Conservation (phyloP, 306 rosid species). For the Begonia masoniana region DNA sequence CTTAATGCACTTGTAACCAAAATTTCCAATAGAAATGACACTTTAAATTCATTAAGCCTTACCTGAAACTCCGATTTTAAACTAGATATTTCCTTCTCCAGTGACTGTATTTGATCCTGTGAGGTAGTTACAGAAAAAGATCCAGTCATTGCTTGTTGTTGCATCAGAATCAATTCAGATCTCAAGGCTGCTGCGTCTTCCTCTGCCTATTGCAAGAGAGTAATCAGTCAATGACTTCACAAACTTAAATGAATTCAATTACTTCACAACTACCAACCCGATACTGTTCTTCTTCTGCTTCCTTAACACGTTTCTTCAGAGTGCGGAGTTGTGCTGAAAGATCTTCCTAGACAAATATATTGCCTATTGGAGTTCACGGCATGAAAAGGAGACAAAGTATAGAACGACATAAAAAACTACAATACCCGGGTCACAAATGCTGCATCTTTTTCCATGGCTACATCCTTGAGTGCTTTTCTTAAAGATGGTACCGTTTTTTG, state of each 20-base stretch:
- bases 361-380: constrained; percentile 4
- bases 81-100: constrained; percentile 65
- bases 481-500: constrained; percentile 65
- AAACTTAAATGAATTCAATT: no score
- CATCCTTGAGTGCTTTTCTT: constrained; percentile 82
- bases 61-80: constrained; percentile 67
- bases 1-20: constrained; percentile 18
- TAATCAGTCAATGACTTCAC: constrained; percentile 5
- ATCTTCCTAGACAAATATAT: constrained; percentile 63
- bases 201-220: constrained; percentile 68
- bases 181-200: constrained; percentile 92
- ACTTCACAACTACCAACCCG: constrained; percentile 34
- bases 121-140: constrained; percentile 34
- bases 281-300: constrained; percentile 94
- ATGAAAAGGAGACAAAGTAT: constrained; percentile 5
- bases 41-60: constrained; percentile 6
- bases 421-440: constrained; percentile 81
- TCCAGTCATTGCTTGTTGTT: constrained; percentile 68
- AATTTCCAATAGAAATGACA: constrained; percentile 2
- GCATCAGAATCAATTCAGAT: constrained; percentile 75
- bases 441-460: constrained; percentile 97
- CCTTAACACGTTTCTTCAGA: constrained; percentile 72
- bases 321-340: constrained; percentile 75
- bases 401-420: neutral
- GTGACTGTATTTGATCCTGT: constrained; percentile 46